Conservation (phyloP, 75 land plant genomes). For the Picea glauca region DNA sequence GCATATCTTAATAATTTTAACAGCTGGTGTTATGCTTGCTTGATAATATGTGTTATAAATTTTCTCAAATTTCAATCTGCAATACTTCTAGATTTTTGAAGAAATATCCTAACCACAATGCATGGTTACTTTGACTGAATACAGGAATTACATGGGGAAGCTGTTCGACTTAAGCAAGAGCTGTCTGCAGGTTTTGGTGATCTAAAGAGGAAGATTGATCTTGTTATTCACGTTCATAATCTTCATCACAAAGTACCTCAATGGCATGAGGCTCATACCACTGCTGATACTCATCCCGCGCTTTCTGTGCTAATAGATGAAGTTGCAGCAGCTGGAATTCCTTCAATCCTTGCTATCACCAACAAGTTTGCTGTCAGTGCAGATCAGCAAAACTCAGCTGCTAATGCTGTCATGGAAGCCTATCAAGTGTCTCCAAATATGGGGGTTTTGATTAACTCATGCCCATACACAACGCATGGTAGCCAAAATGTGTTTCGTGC, state of each 20-base stretch:
- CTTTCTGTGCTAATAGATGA: slow-evolving; percentile 76
- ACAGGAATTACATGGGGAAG: slow-evolving; percentile 75
- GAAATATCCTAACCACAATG: not conserved
- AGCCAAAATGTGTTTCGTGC: slow-evolving; percentile 13
- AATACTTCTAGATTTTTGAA: not conserved
- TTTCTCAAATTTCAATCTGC: not conserved
- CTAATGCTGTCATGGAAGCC: slow-evolving; percentile 64
- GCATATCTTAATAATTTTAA: not conserved
- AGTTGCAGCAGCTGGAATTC: slow-evolving; percentile 69
- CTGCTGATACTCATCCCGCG: slow-evolving; percentile 54
- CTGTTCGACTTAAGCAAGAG: slow-evolving; percentile 63
- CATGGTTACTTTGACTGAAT: not conserved
- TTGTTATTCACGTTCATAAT: slow-evolving; percentile 91
- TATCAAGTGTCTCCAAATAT: slow-evolving; percentile 63
- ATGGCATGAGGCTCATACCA: slow-evolving; percentile 24
- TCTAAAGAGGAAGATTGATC: slow-evolving; percentile 61
- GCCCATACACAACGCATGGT: slow-evolving; percentile 59
- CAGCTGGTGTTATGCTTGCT: slow-evolving; percentile 5
- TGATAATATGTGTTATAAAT: not conserved
- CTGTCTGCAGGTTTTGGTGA: slow-evolving; percentile 55
- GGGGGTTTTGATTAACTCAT: slow-evolving; percentile 69
- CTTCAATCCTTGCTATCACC: slow-evolving; percentile 85
- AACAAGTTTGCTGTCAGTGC: slow-evolving; percentile 97
- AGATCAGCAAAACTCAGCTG: slow-evolving; percentile 67
- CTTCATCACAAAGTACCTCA: slow-evolving; percentile 78